Percentiles rank a stretch among this genome's conserved stretches.
These are phyloP conservation scores for Sedum album DNA, from an alignment of 164 flowering plant species.

Conservation along the genomic window DNA sequence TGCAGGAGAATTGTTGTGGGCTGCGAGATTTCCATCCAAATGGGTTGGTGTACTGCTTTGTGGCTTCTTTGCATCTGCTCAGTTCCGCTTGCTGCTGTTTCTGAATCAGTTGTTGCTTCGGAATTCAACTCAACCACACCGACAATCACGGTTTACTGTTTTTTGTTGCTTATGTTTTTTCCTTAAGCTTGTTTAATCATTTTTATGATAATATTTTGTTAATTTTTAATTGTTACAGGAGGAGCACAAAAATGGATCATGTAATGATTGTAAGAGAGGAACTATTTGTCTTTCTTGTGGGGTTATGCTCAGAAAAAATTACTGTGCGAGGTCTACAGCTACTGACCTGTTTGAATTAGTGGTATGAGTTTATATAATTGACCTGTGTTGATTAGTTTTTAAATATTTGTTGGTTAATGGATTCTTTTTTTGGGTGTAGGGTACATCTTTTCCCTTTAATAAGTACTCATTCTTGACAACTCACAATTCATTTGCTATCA, in stretches of 20 bases:
- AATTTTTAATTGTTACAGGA: no score
- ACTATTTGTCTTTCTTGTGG: background rate
- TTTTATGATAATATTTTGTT: no score
- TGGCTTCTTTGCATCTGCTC: background rate
- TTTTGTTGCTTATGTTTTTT: no score
- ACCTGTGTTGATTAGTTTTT: background rate
- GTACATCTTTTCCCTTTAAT: constrained; percentile 34
- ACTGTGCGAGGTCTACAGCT: background rate
- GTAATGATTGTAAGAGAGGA: constrained; percentile 9
- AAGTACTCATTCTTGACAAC: constrained; percentile 56
- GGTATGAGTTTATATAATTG: background rate
- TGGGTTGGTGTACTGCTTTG: background rate
- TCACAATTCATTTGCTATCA: constrained; percentile 46
- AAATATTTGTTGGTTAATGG: no score
- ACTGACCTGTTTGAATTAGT: background rate
- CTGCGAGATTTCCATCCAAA: background rate
- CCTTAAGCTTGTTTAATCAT: no score
- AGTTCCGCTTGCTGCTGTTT: background rate
- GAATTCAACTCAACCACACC: background rate
- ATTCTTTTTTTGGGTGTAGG: background rate
- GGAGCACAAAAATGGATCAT: no score
- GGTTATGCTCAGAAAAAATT: background rate
- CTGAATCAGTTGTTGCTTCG: no score
- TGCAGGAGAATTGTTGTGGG: background rate
- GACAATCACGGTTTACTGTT: background rate